phyloP scores from a whole-genome alignment of 2,329 filamentous ascomycete species.

The Colletotrichum camelliae region DNA sequence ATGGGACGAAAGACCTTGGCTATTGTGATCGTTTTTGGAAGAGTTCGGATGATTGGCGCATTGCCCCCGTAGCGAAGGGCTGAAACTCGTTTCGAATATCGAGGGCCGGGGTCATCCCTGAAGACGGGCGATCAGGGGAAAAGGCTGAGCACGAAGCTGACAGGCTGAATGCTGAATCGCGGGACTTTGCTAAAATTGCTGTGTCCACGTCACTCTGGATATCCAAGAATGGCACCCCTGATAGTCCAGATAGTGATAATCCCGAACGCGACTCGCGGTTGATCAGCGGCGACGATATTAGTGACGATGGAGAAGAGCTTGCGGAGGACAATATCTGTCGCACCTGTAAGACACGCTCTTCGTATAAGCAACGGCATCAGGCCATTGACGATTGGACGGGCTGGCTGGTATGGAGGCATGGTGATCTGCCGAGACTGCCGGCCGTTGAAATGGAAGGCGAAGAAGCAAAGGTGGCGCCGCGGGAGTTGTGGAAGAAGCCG shows the following conservation, averaged over 20 bases:
- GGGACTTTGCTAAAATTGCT: background rate
- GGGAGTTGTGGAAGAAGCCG: background rate
- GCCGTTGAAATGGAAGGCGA: background rate
- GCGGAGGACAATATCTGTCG: background rate
- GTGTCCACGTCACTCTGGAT: constrained; percentile 4
- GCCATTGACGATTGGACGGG: background rate
- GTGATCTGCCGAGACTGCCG: background rate
- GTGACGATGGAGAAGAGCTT: background rate
- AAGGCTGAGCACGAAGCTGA: background rate
- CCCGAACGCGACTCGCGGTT: constrained; percentile 7
- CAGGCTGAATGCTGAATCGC: background rate
- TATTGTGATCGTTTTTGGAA: background rate
- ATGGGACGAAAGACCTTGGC: background rate
- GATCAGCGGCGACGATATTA: background rate
- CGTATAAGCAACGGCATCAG: background rate
- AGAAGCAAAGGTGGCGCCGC: background rate
- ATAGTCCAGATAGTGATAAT: background rate
- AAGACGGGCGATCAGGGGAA: background rate
- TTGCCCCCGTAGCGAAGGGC: background rate
- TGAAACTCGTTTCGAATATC: constrained; percentile 11
- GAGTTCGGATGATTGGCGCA: constrained; percentile 16
- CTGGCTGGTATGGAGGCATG: background rate
- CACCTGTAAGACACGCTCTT: constrained; percentile 5
- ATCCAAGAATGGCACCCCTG: background rate
- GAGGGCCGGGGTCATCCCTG: background rate